Evolutionary conservation across 257 asterid species (phyloP).

Genomic region (Misopates orontium): DNA sequence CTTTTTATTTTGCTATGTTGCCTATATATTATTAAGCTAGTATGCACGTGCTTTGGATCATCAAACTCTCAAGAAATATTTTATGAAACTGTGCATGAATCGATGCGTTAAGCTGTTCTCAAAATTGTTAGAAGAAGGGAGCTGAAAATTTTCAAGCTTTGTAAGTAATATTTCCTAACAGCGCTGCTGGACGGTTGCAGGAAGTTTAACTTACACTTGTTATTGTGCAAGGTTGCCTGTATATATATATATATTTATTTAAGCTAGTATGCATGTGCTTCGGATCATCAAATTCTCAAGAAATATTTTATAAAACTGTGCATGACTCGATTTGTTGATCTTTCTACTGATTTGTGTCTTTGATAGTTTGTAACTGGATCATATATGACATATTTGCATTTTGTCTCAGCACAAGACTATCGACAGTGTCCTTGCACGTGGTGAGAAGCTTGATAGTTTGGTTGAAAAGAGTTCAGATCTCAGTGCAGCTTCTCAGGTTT

Average conservation of each 20-base stretch:
- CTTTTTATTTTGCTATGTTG: no score
- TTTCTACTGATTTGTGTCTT: not conserved
- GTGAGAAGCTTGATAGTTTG: conserved; percentile 91
- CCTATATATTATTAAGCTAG: no score
- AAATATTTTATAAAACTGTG: not conserved
- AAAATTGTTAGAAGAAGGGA: no score
- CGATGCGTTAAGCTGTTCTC: no score
- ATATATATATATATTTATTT: no score
- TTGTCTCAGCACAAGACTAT: conserved; percentile 87
- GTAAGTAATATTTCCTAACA: no score
- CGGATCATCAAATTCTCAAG: not conserved
- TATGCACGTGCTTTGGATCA: no score
- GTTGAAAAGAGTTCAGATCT: conserved; percentile 97
- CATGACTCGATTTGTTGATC: conserved; percentile 1
- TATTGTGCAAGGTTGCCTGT: not conserved
- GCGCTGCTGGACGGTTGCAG: no score
- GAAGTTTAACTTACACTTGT: not conserved
- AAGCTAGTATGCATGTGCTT: not conserved
- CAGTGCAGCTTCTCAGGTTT: conserved; percentile 93
- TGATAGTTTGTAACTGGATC: conserved; percentile 2
- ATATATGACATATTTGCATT: conserved; percentile 18
- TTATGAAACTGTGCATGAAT: no score
- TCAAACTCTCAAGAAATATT: no score
- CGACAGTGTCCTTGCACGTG: conserved; percentile 87
- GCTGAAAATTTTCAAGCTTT: no score